Conservation (phyloP, 1,284 basidiomycete species). For the Vanrija sp. region DNA sequence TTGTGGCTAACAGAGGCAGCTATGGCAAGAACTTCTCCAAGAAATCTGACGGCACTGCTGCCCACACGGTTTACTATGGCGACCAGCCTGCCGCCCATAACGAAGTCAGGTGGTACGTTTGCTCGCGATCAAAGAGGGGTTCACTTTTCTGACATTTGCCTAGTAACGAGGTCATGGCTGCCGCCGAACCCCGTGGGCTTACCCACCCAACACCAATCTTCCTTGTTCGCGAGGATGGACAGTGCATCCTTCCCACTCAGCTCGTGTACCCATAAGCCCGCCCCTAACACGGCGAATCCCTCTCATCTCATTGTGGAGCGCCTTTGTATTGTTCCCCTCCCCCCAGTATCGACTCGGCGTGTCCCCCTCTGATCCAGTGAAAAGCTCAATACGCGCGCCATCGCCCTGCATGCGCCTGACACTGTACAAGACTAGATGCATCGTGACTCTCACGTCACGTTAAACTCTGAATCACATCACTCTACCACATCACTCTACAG, state of each 20-base stretch:
- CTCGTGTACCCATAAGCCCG: slow-evolving; percentile 63
- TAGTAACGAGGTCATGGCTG: slow-evolving; percentile 56
- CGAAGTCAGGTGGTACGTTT: slow-evolving; percentile 74
- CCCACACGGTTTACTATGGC: slow-evolving; percentile 69
- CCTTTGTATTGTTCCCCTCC: no score
- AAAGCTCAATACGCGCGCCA: no score
- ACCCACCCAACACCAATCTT: slow-evolving; percentile 64
- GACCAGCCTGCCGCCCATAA: slow-evolving; percentile 79
- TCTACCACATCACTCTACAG: no score
- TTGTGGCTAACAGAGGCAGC: slow-evolving; percentile 46
- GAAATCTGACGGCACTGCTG: slow-evolving; percentile 58
- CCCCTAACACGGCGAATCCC: not conserved
- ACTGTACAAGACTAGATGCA: slow-evolving; percentile 7
- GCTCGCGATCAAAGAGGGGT: not conserved
- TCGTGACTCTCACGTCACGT: not conserved
- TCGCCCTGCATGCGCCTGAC: not conserved
- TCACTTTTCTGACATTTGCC: not conserved
- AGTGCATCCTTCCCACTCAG: slow-evolving; percentile 79
- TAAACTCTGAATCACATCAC: no score
- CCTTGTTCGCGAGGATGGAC: slow-evolving; percentile 80
- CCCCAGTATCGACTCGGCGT: not conserved
- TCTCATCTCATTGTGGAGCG: no score
- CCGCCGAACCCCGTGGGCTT: slow-evolving; percentile 40
- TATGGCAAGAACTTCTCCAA: slow-evolving; percentile 88
- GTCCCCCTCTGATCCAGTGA: not conserved